phyloP scores from a whole-genome alignment of 192 early-diverging fungal genomes.

The Backusella circina region DNA sequence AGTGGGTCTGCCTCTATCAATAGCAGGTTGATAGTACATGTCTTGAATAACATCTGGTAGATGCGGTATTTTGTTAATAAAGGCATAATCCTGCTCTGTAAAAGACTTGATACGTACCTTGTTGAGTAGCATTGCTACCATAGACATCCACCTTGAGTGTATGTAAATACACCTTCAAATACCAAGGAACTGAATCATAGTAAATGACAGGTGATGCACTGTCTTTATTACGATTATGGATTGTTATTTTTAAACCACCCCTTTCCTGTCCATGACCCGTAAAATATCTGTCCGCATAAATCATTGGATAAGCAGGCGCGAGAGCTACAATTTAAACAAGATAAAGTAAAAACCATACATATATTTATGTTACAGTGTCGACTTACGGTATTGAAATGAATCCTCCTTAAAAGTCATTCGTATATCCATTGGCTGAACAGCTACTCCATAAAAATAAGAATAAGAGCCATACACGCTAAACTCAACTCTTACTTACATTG shows the following conservation, averaged over 20 bases:
- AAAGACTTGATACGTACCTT: neutral
- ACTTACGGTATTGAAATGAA: slow-evolving; percentile 45
- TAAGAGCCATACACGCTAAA: neutral
- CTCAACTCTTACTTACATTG: neutral
- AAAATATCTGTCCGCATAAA: slow-evolving; percentile 60
- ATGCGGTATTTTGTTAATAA: too few relatives aligned
- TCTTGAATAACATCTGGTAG: slow-evolving; percentile 49
- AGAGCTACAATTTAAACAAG: slow-evolving; percentile 20
- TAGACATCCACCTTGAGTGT: slow-evolving; percentile 63
- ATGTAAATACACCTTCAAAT: slow-evolving; percentile 84
- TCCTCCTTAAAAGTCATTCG: slow-evolving; percentile 49
- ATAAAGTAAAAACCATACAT: neutral
- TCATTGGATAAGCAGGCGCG: slow-evolving; percentile 32
- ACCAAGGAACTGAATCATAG: slow-evolving; percentile 89
- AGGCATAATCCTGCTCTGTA: neutral
- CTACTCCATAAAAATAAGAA: neutral
- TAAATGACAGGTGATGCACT: slow-evolving; percentile 50
- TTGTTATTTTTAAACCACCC: slow-evolving; percentile 72
- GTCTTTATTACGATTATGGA: slow-evolving; percentile 62
- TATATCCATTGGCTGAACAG: slow-evolving; percentile 31
- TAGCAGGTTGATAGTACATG: slow-evolving; percentile 71
- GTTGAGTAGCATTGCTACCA: slow-evolving; percentile 11
- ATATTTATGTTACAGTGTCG: neutral
- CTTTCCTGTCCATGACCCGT: slow-evolving; percentile 82
- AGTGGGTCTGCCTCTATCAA: slow-evolving; percentile 78